Evolutionary conservation across 1,284 basidiomycete genomes (phyloP), one percentile per base, ranked within the genome.

Genomic region (Ceratobasidium sp.): DNA sequence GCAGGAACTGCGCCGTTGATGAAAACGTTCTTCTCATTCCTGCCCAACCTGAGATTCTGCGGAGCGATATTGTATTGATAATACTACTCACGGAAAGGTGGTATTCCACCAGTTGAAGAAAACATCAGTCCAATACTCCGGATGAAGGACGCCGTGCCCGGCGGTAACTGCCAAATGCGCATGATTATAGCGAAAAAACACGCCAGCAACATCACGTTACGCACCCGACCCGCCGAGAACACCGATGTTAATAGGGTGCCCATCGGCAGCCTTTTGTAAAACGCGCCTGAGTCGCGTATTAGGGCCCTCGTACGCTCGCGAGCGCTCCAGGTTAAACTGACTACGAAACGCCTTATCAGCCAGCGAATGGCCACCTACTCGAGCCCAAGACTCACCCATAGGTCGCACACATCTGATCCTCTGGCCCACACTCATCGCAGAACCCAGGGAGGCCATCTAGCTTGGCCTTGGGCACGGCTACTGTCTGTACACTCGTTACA

Each of bases 231-330:
- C 79, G 6, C 79, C 79, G 7, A 79, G 68, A 25, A 79, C 62
- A 19, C 78, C 79, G 34, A 80, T 78, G 43, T 76, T 77, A 40
- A 76, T 79, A 15, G 78, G 79, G 29, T 77, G 62, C 3, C 79
- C 79, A 37, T 77, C 78, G 17, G 66, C 62, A 6, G 79, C 79
- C 49, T 80, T 77, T n/a, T 61, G 46, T 32, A 80, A 52, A 44
- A 80, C 78, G 37, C 79, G 79, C 22, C 78, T 68, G 43, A 80
- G 73, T 19, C 79, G 68, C 43, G 77, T 54, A 37, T 78, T 78
- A 11, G 79, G 69, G 54, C 79, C 79, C 62, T 80, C 79, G 32
- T 79, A 80, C 6, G 76, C 70, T 19, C 79, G 79, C 9, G 79
- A 78, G 17, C 78, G 74, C 17, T 78, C 79, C 32, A 80, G 78